phyloP scores from a whole-genome alignment of 257 asterid genomes.

The Verbascum thapsus region DNA sequence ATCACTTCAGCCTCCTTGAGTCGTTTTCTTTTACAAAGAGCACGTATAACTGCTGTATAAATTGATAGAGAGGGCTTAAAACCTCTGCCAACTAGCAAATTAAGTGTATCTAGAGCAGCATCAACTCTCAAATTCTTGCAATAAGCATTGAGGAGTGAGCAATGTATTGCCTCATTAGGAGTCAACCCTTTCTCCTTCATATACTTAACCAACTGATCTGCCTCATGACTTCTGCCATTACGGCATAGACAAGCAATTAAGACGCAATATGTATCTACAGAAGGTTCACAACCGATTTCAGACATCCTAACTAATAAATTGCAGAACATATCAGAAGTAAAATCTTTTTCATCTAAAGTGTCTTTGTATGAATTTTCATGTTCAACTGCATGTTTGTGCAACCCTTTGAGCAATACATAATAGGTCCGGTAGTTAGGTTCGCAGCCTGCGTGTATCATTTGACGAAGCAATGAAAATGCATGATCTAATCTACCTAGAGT shows the following conservation, averaged over 20 bases:
- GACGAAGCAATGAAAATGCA: constrained; percentile 66
- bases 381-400: constrained; percentile 49
- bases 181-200: constrained; percentile 74
- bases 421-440: constrained; percentile 79
- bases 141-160: constrained; percentile 68
- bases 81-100: constrained; percentile 45
- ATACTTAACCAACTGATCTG: constrained; percentile 60
- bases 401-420: constrained; percentile 65
- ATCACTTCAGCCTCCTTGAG: constrained; percentile 63
- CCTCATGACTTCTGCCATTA: constrained; percentile 68
- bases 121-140: constrained; percentile 69
- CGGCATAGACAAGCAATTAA: constrained; percentile 65
- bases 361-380: constrained; percentile 36
- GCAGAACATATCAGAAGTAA: constrained; percentile 44
- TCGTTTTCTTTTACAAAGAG: constrained; percentile 53
- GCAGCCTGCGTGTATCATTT: constrained; percentile 65
- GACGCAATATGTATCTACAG: constrained; percentile 49
- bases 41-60: constrained; percentile 52
- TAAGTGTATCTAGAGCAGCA: constrained; percentile 57
- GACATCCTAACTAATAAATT: constrained; percentile 66
- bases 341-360: constrained; percentile 41
- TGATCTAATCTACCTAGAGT: constrained; percentile 56
- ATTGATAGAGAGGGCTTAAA: constrained; percentile 58
- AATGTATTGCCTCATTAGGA: constrained; percentile 60
- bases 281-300: constrained; percentile 64